Base-by-base conservation (phyloP, 2,329 filamentous ascomycete species). In the Aspergillus viridinutans region DNA sequence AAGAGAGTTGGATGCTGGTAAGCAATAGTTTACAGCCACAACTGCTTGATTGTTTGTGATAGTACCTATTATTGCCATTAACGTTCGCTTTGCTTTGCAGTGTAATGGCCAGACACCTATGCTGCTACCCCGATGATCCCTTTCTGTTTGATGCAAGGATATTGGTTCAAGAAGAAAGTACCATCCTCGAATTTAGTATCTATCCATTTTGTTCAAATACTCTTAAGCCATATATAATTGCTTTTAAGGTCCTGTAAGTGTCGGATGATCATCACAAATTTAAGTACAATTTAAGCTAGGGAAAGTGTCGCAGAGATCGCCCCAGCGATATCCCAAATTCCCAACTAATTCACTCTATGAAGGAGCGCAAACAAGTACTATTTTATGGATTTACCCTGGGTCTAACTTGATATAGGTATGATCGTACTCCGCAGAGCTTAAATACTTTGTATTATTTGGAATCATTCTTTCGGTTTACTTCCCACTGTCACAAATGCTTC, bases 241-340 rank as follows among this genome's bases (percentile, higher is more conserved):
- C 32, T 38, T 58, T 58, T 53, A 49, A 58, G 28, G 55, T 50
- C 54, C 56, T 58, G 49, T 58, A 57, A 59, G 57, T 58, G 58
- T 63, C 64, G 65, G 63, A 64, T 63, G 65, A 66, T 66, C 64
- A 63, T 57, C 65, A 52, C 54, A 57, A 61, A 25, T 25, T 7
- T 21, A 25, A 26, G 21, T 23, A 57, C 54, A 49, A 55, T 51
- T 38, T 38, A 38, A 48, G 52, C 60, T 62, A 55, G 59, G 57
- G 52, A 62, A 49, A 52, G 54, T 56, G 58, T 58, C 50, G 50
- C 35, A 55, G 58, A 58, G 60, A 60, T 61, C 56, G 52, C 49
- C 49, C 55, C 38, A 38, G 32, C 14, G 14, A 50, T 47, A 42
- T 42, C 40, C 21, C 43, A 23, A 10, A 21, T 25, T 42, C 40